Evolutionary conservation across 805 yeast species (phyloP), one percentile per base, ranked within the genome.

Genomic region (Suhomyces faveliae): DNA sequence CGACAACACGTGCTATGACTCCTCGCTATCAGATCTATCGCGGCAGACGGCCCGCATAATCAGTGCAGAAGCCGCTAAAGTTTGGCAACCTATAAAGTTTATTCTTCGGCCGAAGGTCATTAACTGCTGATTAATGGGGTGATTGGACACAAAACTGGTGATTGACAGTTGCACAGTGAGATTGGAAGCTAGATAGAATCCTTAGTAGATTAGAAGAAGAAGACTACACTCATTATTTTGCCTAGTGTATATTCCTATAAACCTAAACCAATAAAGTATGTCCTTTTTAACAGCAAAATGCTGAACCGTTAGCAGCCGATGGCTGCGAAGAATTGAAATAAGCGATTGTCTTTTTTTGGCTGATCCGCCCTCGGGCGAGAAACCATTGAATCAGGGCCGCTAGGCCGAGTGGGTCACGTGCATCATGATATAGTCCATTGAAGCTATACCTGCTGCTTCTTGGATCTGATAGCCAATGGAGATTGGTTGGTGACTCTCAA

Each of bases 401-500:
- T n/a, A 24, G 27, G 10, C 9, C 27, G 27, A 10, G 9, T 24
- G 27, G 6, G 27, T 24, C 27, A 24, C 27, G 27, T 24, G 27
- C 27, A 10, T 10, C 27, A 24, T 24, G 27, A 10, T 24, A 6
- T 24, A 24, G 10, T 7, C 27, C 10, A 24, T 5, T 10, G 4
- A 20, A 37, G 22, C 25, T 37, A 20, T 13, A 37, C 11, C 29
- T 23, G 27, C 45, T 22, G 33, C 17, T 43, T 23, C 45, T 59
- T 56, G 25, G 52, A 50, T 48, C 63, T 63, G 45, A 64, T 45
- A 20, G 62, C 63, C 62, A 73, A 70, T 12, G 77, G 77, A 39
- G 70, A 61, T 50, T 71, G 76, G 61, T 72, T 66, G 39, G 64
- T 63, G 7, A 61, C 74, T 50, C 67, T 65, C 58, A 73, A 68